Evolutionary conservation across 1,284 basidiomycete genomes (phyloP).

Genomic region (Apiotrichum gracile): DNA sequence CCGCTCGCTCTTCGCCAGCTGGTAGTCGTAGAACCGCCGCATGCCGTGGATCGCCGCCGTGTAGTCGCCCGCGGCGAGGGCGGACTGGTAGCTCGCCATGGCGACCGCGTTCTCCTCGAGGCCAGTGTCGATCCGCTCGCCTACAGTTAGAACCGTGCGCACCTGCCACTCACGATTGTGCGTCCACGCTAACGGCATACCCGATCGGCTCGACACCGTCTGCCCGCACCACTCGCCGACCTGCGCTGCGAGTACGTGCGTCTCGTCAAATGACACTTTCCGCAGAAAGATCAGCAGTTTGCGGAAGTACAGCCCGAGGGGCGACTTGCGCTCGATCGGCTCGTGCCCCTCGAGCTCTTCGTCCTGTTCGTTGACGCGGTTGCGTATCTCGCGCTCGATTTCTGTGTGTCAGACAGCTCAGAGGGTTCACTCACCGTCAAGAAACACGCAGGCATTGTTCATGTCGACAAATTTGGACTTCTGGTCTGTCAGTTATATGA

Average conservation of each 20-base stretch:
- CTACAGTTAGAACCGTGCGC: not conserved
- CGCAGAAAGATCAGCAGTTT: constrained; percentile 29
- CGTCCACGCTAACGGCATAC: not conserved
- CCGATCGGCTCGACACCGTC: not conserved
- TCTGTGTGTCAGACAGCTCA: constrained; percentile 18
- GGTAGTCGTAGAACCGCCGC: constrained; percentile 44
- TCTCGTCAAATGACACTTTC: constrained; percentile 40
- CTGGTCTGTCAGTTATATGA: constrained; percentile 2
- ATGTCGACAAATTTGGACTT: constrained; percentile 21
- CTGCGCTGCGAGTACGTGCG: constrained; percentile 26
- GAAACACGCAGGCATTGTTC: constrained; percentile 26
- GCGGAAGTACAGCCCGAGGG: constrained; percentile 39
- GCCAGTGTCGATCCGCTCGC: not conserved
- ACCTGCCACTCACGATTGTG: not conserved
- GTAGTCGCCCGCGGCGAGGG: constrained; percentile 36
- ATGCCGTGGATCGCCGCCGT: constrained; percentile 32
- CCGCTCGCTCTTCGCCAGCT: constrained; percentile 30
- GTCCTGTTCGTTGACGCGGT: constrained; percentile 30
- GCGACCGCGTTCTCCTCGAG: not conserved
- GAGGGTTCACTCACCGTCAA: too few species aligned
- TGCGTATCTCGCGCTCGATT: constrained; percentile 29
- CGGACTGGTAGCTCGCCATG: constrained; percentile 24
- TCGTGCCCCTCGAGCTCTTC: constrained; percentile 16
- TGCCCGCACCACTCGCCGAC: constrained; percentile 34
- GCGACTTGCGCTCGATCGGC: constrained; percentile 29